phyloP scores from a whole-genome alignment of 129 eudicot genomes.

The Apium graveolens region DNA sequence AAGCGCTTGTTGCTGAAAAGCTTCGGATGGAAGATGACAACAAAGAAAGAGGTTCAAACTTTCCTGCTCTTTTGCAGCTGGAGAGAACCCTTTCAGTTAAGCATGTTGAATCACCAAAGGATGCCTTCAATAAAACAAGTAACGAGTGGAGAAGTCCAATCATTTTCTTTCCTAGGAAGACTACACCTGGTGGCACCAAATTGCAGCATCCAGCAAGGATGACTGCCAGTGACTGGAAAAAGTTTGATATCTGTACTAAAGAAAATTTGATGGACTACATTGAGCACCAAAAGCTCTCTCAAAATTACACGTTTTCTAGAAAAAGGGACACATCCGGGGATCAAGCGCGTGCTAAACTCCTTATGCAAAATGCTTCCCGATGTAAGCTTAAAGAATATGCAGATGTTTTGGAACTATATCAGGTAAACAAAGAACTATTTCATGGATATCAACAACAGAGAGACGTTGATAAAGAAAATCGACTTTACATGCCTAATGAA shows the following conservation, averaged over 20 bases:
- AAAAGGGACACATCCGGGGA: constrained; percentile 11
- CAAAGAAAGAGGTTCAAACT: constrained; percentile 18
- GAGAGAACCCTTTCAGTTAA: constrained; percentile 51
- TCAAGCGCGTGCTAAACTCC: constrained; percentile 5
- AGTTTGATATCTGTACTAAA: constrained; percentile 3
- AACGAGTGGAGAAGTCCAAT: constrained; percentile 44
- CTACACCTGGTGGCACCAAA: constrained; percentile 4
- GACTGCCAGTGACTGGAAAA: constrained; percentile 8
- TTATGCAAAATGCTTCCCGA: constrained; percentile 12
- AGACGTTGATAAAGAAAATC: constrained; percentile 11
- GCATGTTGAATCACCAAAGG: constrained; percentile 40
- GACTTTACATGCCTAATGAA: constrained; percentile 12
- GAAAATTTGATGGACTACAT: background rate
- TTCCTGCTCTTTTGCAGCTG: constrained; percentile 26
- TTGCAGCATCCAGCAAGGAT: constrained; percentile 10
- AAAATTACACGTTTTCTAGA: background rate
- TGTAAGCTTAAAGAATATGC: constrained; percentile 18
- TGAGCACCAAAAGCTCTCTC: background rate
- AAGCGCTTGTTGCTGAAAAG: constrained; percentile 37
- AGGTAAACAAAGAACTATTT: constrained; percentile 45
- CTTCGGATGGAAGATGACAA: constrained; percentile 14
- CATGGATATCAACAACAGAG: constrained; percentile 20
- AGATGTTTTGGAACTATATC: constrained; percentile 48
- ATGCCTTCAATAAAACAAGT: constrained; percentile 7
- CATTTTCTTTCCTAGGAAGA: constrained; percentile 29